Evolutionary conservation across 176 grass and related monocot genomes (phyloP), one percentile per base, ranked within the genome.

Genomic region (Aegilops sharonensis): DNA sequence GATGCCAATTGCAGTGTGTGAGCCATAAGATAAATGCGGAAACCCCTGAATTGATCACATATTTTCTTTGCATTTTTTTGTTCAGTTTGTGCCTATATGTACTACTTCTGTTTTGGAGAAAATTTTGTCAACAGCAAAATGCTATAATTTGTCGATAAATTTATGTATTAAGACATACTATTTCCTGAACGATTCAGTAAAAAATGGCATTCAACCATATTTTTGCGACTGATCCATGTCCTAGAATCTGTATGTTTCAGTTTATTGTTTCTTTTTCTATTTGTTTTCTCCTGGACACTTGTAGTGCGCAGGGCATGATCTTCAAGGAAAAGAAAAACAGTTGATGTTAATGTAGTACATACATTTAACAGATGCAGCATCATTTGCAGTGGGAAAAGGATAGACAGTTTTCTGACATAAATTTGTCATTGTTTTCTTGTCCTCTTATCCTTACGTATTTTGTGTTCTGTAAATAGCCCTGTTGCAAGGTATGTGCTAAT

Each of bases 71-170:
- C 43, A 27, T 37, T 36, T 69, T 59, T 37, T 83, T 54, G 12
- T 73, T 83, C 63, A 56, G 14, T 78, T 77, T 36, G 8, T 85
- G 35, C 70, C 67, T 62, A 61, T 84, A 81, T 67, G 13, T 86
- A 13, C 14, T 61, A 57, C 57, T 78, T 86, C 9, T 86, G 23
- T 78, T 82, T 54, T 70, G 17, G 39, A 54, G 37, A 86, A 86
- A 72, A 54, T 6, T 39, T 78, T 35, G 17, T 71, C 71, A 71
- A 72, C 72, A 83, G 12, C 69, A 64, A 69, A 72, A 17, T 90
- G n/a, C 7, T 82, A 45, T 32, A 81, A 37, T 82, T 78, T 71
- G 30, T 4, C 64, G 69, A 40, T 77, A 45, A 64, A 13, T 79
- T 75, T 85, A 8, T 42, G 23, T 42, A 86, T 30, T 78, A 31